Evolutionary conservation across 768 basidiomycete genomes (phyloP).

Genomic region (Cantharellus anzutake): DNA sequence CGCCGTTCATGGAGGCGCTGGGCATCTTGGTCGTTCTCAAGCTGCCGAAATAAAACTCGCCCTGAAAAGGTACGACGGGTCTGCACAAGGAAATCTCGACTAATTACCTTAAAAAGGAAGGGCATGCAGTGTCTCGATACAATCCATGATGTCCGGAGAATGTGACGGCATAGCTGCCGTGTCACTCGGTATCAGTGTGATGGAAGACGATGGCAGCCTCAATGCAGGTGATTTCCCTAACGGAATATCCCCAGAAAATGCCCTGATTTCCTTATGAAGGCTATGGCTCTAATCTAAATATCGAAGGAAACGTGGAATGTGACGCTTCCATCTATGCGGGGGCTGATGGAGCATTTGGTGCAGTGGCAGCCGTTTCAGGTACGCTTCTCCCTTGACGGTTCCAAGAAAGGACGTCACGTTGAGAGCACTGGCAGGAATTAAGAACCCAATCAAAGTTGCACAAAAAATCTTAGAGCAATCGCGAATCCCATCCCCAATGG

Average conservation of each 20-base stretch:
- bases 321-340: constrained; percentile 59
- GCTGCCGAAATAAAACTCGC: constrained; percentile 37
- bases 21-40: constrained; percentile 30
- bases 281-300: constrained; percentile 58
- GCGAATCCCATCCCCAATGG: constrained; percentile 28
- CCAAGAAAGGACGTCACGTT: neutral
- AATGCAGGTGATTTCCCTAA: constrained; percentile 38
- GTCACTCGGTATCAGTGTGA: constrained; percentile 30
- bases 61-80: constrained; percentile 30
- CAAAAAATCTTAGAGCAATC: constrained; percentile 36
- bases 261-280: constrained; percentile 22
- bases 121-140: neutral
- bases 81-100: neutral
- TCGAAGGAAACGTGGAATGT: constrained; percentile 61
- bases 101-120: neutral
- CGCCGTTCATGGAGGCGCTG: constrained; percentile 66
- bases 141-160: neutral
- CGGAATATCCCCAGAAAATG: neutral
- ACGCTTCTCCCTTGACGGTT: constrained; percentile 1
- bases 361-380: constrained; percentile 59
- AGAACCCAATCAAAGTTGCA: constrained; percentile 50
- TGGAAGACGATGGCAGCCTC: constrained; percentile 48
- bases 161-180: constrained; percentile 26
- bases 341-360: constrained; percentile 35
- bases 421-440: constrained; percentile 29